phyloP scores from a whole-genome alignment of 1,139 yeast genomes.

The Debaryomyces fabryi region DNA sequence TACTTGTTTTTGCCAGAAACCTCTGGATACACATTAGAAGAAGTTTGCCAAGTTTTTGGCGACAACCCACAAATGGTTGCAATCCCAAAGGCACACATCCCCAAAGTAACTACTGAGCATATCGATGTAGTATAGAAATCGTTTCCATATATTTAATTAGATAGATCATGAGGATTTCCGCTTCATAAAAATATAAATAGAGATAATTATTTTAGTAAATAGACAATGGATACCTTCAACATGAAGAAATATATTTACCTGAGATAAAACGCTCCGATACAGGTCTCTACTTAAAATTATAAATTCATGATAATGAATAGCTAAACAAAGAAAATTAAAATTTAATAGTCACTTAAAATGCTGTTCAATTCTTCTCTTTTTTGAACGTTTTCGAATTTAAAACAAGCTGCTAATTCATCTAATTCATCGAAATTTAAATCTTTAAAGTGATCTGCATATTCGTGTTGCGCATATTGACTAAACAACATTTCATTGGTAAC shows the following conservation, averaged over 20 bases:
- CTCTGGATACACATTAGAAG: slow-evolving; percentile 56
- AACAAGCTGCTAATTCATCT: slow-evolving; percentile 50
- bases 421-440: slow-evolving; percentile 43
- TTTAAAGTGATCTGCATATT: slow-evolving; percentile 44
- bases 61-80: slow-evolving; percentile 27
- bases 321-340: background rate
- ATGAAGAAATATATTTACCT: too few relatives aligned
- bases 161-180: too few relatives aligned
- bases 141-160: too few relatives aligned
- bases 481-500: slow-evolving; percentile 44
- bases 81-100: too few relatives aligned
- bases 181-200: too few relatives aligned
- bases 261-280: too few relatives aligned
- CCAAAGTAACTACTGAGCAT: too few relatives aligned
- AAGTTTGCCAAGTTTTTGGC: slow-evolving; percentile 52
- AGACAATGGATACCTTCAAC: too few relatives aligned
- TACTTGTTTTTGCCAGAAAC: slow-evolving; percentile 53
- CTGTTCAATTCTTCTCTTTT: slow-evolving; percentile 43
- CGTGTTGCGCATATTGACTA: slow-evolving; percentile 42
- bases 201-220: too few relatives aligned
- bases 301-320: background rate
- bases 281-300: too few relatives aligned
- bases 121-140: too few relatives aligned
- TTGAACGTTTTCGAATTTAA: slow-evolving; percentile 45
- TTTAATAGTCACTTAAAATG: slow-evolving; percentile 30